Base-by-base conservation (phyloP, 225 moss, liverwort and hornwort species). In the Pleurozium schreberi region DNA sequence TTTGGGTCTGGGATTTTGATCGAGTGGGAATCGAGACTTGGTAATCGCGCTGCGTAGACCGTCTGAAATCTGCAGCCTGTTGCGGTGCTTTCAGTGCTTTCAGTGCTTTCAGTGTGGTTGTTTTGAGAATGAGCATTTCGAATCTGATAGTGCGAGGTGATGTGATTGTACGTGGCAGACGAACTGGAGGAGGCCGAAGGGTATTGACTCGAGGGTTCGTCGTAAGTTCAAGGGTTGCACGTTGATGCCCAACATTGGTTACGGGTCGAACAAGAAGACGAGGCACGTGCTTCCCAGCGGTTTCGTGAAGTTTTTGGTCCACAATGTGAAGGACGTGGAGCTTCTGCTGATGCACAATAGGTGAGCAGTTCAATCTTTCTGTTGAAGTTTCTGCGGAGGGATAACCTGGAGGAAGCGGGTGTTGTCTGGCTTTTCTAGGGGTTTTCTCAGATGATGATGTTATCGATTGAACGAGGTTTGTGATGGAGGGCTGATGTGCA, bases 201-300 rank as follows among this genome's bases (percentile, higher is more conserved):
- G 97, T 96, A 97, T 96, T 18, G 95, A 97, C 90, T 97, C 97
- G 16, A 92, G 96, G 82, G 97, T 97, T 71, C 95, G 96, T 42
- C 93, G 96, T 52, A 97, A 97, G 90, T 97, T 97, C 67, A 97
- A 97, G 93, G 97, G 97, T 14, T 87, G 87, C 61, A 95, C 95
- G 9, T 91, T 96, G 96, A 97, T 97, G 97, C 95, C 97, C 55
- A 97, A 95, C 92, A 97, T 97, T 68, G 96, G 96, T 47, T 97
- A 97, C 91, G 97, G 97, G 83, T 96, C 96, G 73, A 96, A 96
- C 95, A 96, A 97, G 95, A 96, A 96, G 95, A 97, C 97, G 79
- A 91, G 95, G 80, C 97, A 97, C 83, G 93, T 97, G 85, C 88
- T 97, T 62, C 97, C 96, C 14, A 96, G 93, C 50, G 97, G 96